These are phyloP conservation scores for Talaromyces pinophilus DNA, from an alignment of 2,329 filamentous ascomycete species.

Conservation along the genomic window DNA sequence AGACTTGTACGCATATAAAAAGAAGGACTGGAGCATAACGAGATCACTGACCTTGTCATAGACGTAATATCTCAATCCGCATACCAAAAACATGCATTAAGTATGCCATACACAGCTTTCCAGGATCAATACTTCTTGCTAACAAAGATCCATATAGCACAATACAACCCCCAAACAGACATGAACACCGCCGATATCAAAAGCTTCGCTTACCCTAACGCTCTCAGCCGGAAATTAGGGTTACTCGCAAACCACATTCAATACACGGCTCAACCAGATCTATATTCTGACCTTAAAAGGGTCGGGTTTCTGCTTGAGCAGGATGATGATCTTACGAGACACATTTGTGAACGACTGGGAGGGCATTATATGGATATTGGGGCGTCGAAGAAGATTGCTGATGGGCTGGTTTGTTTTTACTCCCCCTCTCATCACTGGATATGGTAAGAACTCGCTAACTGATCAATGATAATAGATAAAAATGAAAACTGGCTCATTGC, in stretches of 20 bases:
- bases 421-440: neutral
- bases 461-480: slow-evolving; percentile 40
- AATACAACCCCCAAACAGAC: slow-evolving; percentile 27
- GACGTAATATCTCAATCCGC: slow-evolving; percentile 27
- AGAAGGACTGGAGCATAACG: neutral
- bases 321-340: slow-evolving; percentile 38
- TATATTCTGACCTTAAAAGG: slow-evolving; percentile 44
- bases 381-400: slow-evolving; percentile 44
- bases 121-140: neutral
- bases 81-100: slow-evolving; percentile 24
- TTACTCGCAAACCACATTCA: slow-evolving; percentile 32
- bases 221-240: slow-evolving; percentile 33
- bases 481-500: slow-evolving; percentile 43
- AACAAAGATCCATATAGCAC: slow-evolving; percentile 15
- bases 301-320: slow-evolving; percentile 48
- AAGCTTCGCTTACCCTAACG: slow-evolving; percentile 29
- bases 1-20: slow-evolving; percentile 36
- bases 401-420: slow-evolving; percentile 32
- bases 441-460: neutral
- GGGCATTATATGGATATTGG: slow-evolving; percentile 55
- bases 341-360: slow-evolving; percentile 47
- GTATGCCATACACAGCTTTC: slow-evolving; percentile 18
- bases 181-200: slow-evolving; percentile 27
- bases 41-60: neutral
- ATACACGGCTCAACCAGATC: slow-evolving; percentile 37